phyloP scores from a whole-genome alignment of 169 alveolate species.

The Cryptosporidium baileyi region DNA sequence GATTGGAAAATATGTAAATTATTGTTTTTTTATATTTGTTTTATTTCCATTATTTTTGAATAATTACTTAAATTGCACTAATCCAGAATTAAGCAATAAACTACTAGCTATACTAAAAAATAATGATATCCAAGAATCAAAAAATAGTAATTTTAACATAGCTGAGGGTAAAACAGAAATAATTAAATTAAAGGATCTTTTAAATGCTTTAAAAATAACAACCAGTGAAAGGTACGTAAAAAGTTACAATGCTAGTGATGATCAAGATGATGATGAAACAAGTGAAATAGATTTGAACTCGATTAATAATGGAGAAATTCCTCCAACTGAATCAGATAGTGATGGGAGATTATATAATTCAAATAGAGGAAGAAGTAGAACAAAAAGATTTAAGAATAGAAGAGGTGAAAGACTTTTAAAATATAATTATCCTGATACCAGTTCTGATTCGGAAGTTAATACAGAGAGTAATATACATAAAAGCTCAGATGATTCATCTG shows the following conservation, averaged over 20 bases:
- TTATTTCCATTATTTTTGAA: no score
- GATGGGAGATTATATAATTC: neutral
- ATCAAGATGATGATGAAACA: neutral
- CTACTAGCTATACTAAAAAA: no score
- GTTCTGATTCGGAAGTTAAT: no score
- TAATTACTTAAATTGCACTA: no score
- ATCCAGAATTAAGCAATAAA: no score
- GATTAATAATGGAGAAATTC: neutral
- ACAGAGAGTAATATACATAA: no score
- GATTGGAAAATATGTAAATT: no score
- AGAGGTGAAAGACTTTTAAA: neutral
- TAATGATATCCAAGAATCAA: neutral
- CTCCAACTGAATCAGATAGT: neutral
- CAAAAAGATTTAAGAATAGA: neutral
- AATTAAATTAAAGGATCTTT: neutral
- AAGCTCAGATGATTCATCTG: no score
- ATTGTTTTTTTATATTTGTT: no score
- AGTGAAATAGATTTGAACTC: neutral
- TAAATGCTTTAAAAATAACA: no score
- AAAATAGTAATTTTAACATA: no score
- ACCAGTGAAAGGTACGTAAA: neutral
- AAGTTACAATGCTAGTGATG: neutral
- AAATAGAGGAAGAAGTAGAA: constrained; percentile 28
- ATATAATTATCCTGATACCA: neutral
- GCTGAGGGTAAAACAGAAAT: neutral